Evolutionary conservation across 257 asterid species (phyloP), one percentile per base, ranked within the genome.

Genomic region (Solanum habrochaites): DNA sequence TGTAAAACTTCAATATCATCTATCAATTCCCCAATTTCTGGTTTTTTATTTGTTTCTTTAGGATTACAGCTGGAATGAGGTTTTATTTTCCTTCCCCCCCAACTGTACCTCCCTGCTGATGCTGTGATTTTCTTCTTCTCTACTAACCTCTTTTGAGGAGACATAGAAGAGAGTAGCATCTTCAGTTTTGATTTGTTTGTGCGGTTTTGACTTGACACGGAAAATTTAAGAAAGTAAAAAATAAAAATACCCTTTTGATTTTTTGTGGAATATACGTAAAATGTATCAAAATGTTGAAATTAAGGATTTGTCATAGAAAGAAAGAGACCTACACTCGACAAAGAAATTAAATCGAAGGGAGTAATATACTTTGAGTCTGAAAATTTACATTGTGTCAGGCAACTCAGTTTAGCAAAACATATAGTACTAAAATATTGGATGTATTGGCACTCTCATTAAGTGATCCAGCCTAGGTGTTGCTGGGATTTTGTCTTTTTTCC

Each of bases 401-500:
- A 16, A 2, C 58, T 83, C 73, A 47, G 23, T 70, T 75, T 77
- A 77, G 15, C 13, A 43, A 42, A 77, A 25, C 23, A 43, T 40
- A 77, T 25, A 37, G 39, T 37, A 52, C 62, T 52, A 47, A 43
- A 77, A 77, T n/a, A 43, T 77, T 77, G 83, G 52, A 86, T 73
- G 85, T 25, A 82, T 86, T 42, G 49, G 75, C 71, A 85, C 89
- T 77, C 80, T 52, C 88, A 89, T 82, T 87, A 86, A 88, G 83
- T 70, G 88, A 86, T 89, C 92, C 95, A 91, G 94, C 91, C 91
- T 91, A 91, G 90, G 40, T 86, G 75, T 86, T 88, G 95, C 98
- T 93, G 94, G 94, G 88, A 86, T 87, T 87, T 92, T 90, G 91
- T 94, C 39, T 86, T 89, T 89, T 89, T 91, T 80, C 87, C 92